phyloP scores from a whole-genome alignment of 805 yeast genomes.

The Teunomyces lycoperdinae region DNA sequence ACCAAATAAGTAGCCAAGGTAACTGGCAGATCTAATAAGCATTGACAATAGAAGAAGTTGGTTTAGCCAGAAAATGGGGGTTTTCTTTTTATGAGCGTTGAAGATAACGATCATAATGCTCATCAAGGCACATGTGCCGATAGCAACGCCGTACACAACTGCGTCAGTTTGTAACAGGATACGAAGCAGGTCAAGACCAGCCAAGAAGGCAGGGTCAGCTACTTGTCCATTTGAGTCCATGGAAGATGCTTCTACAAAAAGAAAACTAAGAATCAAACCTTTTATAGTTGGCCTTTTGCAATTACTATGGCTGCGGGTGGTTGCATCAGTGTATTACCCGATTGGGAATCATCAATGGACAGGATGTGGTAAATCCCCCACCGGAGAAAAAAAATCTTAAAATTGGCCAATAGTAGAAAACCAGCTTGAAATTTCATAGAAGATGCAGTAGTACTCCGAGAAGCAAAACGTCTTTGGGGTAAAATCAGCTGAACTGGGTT shows the following conservation, averaged over 20 bases:
- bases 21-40: conserved; percentile 60
- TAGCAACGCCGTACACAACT: conserved; percentile 7
- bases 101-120: conserved; percentile 6
- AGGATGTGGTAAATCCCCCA: background rate
- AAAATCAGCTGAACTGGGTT: no score
- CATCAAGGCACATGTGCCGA: conserved; percentile 11
- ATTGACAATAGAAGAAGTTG: conserved; percentile 55
- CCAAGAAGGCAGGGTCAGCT: background rate
- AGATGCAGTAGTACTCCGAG: no score
- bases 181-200: background rate
- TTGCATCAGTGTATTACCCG: background rate
- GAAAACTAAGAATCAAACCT: background rate
- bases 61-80: conserved; percentile 76
- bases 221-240: background rate
- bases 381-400: background rate
- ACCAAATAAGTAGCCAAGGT: conserved; percentile 52
- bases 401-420: background rate
- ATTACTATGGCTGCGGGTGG: background rate
- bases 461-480: no score
- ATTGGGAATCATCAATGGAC: background rate
- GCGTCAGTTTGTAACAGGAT: background rate
- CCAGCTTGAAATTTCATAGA: no score
- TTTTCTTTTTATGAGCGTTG: conserved; percentile 43
- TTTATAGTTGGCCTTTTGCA: background rate
- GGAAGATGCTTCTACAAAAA: background rate